phyloP scores from a whole-genome alignment of 2,329 filamentous ascomycete genomes.

The Fusarium chuoi region DNA sequence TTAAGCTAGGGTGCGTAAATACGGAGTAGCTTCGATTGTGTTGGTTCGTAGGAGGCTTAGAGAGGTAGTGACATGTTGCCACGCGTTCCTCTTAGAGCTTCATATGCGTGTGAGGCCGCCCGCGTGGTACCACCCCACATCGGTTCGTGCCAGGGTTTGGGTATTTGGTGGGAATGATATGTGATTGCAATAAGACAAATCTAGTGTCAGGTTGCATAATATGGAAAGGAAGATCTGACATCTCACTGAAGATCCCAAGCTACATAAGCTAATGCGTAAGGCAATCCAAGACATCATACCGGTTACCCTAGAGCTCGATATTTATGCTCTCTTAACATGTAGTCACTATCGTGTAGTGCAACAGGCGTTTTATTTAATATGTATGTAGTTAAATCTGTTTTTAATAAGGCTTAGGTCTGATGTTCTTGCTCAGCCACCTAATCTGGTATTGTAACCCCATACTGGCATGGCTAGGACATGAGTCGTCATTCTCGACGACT shows the following conservation, averaged over 20 bases:
- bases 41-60: background rate
- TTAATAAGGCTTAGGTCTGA: background rate
- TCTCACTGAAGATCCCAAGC: background rate
- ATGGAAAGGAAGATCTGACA: conserved; percentile 14
- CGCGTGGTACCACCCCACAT: conserved; percentile 25
- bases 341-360: background rate
- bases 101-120: conserved; percentile 35
- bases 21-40: background rate
- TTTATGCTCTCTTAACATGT: too few species aligned
- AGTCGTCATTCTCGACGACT: background rate
- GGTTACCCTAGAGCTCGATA: conserved; percentile 5
- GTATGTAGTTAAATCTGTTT: background rate
- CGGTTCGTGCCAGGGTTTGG: conserved; percentile 20
- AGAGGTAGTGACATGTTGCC: conserved; percentile 31
- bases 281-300: background rate
- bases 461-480: background rate
- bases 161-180: background rate
- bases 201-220: conserved; percentile 10
- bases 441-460: background rate
- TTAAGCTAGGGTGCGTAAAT: background rate
- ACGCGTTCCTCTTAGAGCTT: conserved; percentile 27
- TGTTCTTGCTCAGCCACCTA: background rate
- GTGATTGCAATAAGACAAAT: conserved; percentile 15
- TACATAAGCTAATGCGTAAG: background rate
- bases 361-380: background rate